Evolutionary conservation across 2,329 filamentous ascomycete genomes (phyloP).

Genomic region (Truncatella angustata): DNA sequence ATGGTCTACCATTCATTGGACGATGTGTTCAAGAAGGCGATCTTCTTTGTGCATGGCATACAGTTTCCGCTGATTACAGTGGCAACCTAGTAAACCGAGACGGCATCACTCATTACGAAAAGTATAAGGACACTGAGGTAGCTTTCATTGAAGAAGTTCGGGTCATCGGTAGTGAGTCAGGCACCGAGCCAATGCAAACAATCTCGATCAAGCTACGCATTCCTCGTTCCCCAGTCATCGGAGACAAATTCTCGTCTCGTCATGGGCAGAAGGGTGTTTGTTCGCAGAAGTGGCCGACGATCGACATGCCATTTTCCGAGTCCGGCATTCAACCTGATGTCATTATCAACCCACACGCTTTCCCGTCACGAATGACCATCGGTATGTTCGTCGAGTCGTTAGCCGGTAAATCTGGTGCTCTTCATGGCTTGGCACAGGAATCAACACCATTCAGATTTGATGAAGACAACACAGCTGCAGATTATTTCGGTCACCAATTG

Average conservation of each 20-base stretch:
- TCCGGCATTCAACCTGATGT: conserved; percentile 94
- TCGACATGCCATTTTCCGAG: conserved; percentile 96
- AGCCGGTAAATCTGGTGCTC: conserved; percentile 88
- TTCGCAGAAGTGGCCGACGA: conserved; percentile 90
- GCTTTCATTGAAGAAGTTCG: conserved; percentile 93
- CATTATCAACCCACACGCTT: conserved; percentile 99
- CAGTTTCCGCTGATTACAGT: conserved; percentile 75
- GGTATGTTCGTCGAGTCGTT: conserved; percentile 99
- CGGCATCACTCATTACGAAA: conserved; percentile 80
- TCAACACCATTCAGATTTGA: conserved; percentile 93
- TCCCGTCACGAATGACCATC: conserved; percentile 99
- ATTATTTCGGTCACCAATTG: conserved; percentile 95
- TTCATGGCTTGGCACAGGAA: conserved; percentile 95
- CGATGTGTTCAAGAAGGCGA: conserved; percentile 76
- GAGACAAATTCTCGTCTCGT: conserved; percentile 98
- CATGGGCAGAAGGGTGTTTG: conserved; percentile 98
- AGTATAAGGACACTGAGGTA: conserved; percentile 89
- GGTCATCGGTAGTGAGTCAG: conserved; percentile 80
- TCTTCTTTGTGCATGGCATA: conserved; percentile 85
- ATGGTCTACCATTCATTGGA: conserved; percentile 82
- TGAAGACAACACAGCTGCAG: conserved; percentile 85
- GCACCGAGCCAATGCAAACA: conserved; percentile 79
- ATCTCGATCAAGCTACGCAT: conserved; percentile 92
- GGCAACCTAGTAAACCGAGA: conserved; percentile 83
- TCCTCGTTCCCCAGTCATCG: conserved; percentile 86